Base-by-base conservation (phyloP, 164 flowering plant genomes). In the Berberis vulgaris region DNA sequence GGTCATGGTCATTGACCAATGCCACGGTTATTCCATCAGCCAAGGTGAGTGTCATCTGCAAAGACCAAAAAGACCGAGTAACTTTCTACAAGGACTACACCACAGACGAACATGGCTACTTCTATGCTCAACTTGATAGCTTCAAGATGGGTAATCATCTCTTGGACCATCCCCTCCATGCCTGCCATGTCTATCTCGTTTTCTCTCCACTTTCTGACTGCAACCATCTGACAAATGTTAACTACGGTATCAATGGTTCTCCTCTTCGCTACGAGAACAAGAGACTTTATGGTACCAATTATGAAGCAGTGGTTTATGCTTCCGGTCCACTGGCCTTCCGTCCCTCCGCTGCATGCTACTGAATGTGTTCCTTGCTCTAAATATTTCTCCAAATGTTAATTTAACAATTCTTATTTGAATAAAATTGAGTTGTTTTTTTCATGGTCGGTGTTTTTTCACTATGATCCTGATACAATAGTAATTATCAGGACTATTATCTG, bases 261-360 rank as follows among this genome's bases (percentile, higher is more conserved):
- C 77, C 85, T 1, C 85, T 93, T 46, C 80, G 87, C 0, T 89
- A 74, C 40, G 83, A 88, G 54, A 69, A 74, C 59, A 92, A 86
- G 81, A 71, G 66, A 50, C 2, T 81, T 56, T 49, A 40, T 4
- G 77, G 80, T 39, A 53, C 47, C 26, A 54, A 67, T 43, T 85
- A 84, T 50, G 84, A 83, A 71, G 89, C 86, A 6, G 85, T 86
- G 11, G 50, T 93, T 13, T 93, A 84, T 60, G 74, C 91, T 55
- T 79, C 89, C 1, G 94, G 89, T 0, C 97, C 96, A 2, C 54
- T 88, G 80, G 97, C 96, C 55, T 90, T 90, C 79, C 84, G 86
- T 13, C 92, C 96, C 26, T 26, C 26, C 26, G 26, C 26, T 26
- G 26, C 26, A 26, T 26, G 26, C 26, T 26, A 26, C 26, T 26